A percentile compares a stretch with the other conserved stretches of the same genome.
phyloP scores from a whole-genome alignment of 495 filamentous ascomycete genomes.

The Aspergillus haitiensis region DNA sequence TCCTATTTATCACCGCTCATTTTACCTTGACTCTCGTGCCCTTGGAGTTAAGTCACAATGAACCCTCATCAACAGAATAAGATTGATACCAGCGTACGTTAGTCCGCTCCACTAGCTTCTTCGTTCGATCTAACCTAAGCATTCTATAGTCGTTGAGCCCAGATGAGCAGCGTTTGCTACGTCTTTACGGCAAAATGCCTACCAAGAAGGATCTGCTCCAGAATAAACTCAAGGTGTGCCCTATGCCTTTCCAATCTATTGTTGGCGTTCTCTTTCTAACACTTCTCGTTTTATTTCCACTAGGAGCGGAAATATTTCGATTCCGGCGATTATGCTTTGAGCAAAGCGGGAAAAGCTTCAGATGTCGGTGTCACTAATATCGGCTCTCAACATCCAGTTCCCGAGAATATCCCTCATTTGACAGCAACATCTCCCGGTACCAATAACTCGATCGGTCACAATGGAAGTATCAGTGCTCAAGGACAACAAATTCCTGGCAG shows the following conservation, averaged over 20 bases:
- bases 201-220: constrained; percentile 94
- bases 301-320: constrained; percentile 99
- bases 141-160: constrained; percentile 72
- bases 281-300: constrained; percentile 3
- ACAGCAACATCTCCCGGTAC: constrained; percentile 69
- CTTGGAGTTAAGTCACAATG: constrained; percentile 55
- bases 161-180: constrained; percentile 93
- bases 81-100: constrained; percentile 85
- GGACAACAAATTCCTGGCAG: constrained; percentile 47
- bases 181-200: constrained; percentile 94
- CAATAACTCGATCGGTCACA: constrained; percentile 43
- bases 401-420: constrained; percentile 93
- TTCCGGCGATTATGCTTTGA: constrained; percentile 95
- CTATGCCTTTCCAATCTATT: neutral
- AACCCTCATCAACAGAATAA: constrained; percentile 98
- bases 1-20: neutral
- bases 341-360: constrained; percentile 95
- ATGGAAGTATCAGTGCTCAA: constrained; percentile 45
- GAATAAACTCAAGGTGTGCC: constrained; percentile 82
- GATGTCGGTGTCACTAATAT: constrained; percentile 91
- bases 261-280: constrained; percentile 12
- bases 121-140: constrained; percentile 20
- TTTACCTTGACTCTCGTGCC: constrained; percentile 3
- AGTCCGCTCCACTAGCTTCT: constrained; percentile 12
- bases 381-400: constrained; percentile 89